Evolutionary conservation across 768 basidiomycete genomes (phyloP).

Genomic region (Infundibulicybe gibba): DNA sequence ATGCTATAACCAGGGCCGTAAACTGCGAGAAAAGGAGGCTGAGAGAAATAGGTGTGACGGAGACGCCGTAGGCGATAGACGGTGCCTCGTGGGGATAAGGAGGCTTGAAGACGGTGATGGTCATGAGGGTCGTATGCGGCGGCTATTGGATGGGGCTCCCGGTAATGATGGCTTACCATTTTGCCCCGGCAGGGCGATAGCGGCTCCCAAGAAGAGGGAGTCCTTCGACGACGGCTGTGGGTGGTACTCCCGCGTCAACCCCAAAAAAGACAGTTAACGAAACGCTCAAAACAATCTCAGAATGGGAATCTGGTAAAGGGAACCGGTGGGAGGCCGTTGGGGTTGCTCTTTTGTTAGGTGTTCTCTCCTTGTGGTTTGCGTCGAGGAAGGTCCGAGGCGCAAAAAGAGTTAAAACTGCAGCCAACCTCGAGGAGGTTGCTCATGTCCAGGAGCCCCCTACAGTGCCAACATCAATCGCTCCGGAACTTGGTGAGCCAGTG

Average conservation of each 20-base stretch:
- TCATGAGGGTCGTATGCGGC: slow-evolving; percentile 34
- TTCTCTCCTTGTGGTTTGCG: slow-evolving; percentile 28
- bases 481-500: neutral
- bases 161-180: neutral
- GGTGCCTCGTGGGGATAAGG: slow-evolving; percentile 63
- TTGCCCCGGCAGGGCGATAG: neutral
- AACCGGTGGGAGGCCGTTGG: slow-evolving; percentile 19
- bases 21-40: slow-evolving; percentile 17
- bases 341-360: slow-evolving; percentile 19
- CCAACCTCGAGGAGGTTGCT: slow-evolving; percentile 4
- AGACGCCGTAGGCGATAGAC: slow-evolving; percentile 32
- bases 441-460: neutral
- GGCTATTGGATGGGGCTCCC: slow-evolving; percentile 60
- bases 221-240: slow-evolving; percentile 4
- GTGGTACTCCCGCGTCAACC: neutral
- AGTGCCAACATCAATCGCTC: neutral
- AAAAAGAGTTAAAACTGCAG: slow-evolving; percentile 1
- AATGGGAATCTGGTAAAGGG: slow-evolving; percentile 8
- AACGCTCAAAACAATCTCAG: neutral
- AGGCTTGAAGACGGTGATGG: slow-evolving; percentile 50
- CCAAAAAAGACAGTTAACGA: neutral
- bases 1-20: slow-evolving; percentile 42
- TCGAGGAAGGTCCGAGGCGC: slow-evolving; percentile 14
- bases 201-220: slow-evolving; percentile 5
- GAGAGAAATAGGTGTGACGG: slow-evolving; percentile 8